phyloP scores from a whole-genome alignment of 495 filamentous ascomycete genomes.

The Penicillium silybi region DNA sequence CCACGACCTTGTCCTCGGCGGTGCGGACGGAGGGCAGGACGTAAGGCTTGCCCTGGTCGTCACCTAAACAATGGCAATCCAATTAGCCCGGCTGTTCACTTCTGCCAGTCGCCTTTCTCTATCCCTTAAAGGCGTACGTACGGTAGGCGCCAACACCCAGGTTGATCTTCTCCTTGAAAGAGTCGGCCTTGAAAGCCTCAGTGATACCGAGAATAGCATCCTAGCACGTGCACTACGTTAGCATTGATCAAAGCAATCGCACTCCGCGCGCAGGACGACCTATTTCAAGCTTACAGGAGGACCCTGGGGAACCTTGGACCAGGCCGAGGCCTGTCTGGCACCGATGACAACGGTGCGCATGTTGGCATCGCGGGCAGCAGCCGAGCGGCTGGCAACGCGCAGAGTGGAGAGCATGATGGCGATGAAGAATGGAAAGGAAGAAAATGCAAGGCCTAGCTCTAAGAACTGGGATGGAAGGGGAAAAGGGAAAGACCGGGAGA shows the following conservation, averaged over 20 bases:
- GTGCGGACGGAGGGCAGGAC: conserved; percentile 89
- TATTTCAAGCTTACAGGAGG: conserved; percentile 69
- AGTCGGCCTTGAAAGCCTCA: conserved; percentile 97
- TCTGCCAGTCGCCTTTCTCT: background rate
- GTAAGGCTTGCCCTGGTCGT: conserved; percentile 95
- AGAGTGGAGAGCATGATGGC: conserved; percentile 53
- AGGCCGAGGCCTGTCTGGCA: conserved; percentile 71
- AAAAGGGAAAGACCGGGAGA: conserved; percentile 20
- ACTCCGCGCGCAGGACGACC: background rate
- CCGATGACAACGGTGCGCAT: conserved; percentile 47
- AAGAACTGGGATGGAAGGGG: conserved; percentile 16
- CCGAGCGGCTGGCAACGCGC: conserved; percentile 53
- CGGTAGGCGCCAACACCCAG: conserved; percentile 66
- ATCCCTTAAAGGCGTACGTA: conserved; percentile 21
- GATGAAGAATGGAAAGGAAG: conserved; percentile 6
- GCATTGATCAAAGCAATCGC: conserved; percentile 14
- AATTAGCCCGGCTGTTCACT: conserved; percentile 10
- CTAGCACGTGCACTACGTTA: conserved; percentile 30
- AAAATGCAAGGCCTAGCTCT: conserved; percentile 12
- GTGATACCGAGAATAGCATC: conserved; percentile 95
- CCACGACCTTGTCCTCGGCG: conserved; percentile 83
- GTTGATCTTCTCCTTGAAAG: conserved; percentile 92
- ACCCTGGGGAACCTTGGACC: conserved; percentile 86
- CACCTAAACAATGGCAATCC: conserved; percentile 47
- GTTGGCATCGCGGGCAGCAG: conserved; percentile 44